Base-by-base conservation (phyloP, 2,329 filamentous ascomycete species). In the Chalara sp. region DNA sequence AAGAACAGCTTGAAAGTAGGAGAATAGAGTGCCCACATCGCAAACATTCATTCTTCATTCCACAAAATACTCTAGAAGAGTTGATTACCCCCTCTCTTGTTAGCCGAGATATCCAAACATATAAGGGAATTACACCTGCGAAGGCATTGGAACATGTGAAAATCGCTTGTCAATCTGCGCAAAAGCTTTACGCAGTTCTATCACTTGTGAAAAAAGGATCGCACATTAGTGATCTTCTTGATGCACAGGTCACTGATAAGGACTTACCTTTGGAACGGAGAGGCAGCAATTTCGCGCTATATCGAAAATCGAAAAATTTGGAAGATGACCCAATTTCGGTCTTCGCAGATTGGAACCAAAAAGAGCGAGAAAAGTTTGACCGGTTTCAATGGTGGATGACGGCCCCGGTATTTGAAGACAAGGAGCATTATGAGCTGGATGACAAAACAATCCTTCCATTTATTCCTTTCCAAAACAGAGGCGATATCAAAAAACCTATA, bases 361-460 rank as follows among this genome's bases (percentile, higher is more conserved):
- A 55, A 30, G 6, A 50, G 21, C 13, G 54, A 6, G 53, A 54
- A 32, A 47, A 53, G 1, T 59, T 59, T 32, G 48, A 52, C 32
- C 42, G 47, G n/a, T n/a, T 45, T 31, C 57, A 59, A 32, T 59
- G 54, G 52, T 54, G 51, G 54, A 53, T 59, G 50, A 52, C 31
- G 1, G 47, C 56, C 3, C 57, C 53, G 1, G 32, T 53, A 4
- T 59, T 59, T 37, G 33, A 51, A 5, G 6, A 44, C 5, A 28
- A 35, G n/a, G 44, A 47, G 8, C 53, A 50, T 32, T 48, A 56
- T 28, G 40, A 46, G 2, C 33, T 59, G 6, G 50, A 56, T 6
- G 46, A 44, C 29, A 53, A 55, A 7, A 50, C 49, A 2, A 40
- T 57, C 6, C 45, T 59, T 10, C 57, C 57, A 2, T 59, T 59